phyloP scores from a whole-genome alignment of 768 basidiomycete species.

The Termitomyces sp. region DNA sequence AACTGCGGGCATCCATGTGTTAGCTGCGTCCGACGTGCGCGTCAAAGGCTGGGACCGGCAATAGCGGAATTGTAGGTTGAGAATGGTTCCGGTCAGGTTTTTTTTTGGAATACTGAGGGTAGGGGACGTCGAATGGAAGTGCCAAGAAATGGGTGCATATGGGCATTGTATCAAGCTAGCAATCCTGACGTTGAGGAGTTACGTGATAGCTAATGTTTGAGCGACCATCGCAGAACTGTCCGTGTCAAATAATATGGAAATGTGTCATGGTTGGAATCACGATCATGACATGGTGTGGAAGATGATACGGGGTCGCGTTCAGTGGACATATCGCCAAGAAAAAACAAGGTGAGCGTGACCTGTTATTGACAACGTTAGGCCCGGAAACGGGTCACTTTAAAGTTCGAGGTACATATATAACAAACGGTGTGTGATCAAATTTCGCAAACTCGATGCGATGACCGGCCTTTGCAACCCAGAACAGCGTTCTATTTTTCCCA shows the following conservation, averaged over 20 bases:
- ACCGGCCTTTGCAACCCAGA: background rate
- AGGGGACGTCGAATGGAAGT: background rate
- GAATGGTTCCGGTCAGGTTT: background rate
- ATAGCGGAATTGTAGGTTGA: background rate
- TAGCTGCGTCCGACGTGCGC: background rate
- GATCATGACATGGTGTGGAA: background rate
- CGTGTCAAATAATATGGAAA: background rate
- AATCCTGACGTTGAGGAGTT: background rate
- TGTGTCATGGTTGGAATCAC: background rate
- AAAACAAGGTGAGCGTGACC: background rate
- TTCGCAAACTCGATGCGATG: background rate
- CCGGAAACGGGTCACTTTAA: background rate
- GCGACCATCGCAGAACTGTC: background rate
- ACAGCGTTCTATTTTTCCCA: background rate
- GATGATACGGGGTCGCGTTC: background rate
- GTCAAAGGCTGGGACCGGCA: background rate
- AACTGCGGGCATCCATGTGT: background rate
- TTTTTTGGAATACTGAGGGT: background rate
- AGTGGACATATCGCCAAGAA: background rate
- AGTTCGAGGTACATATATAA: background rate
- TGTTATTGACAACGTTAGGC: background rate
- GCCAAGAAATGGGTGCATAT: constrained; percentile 6
- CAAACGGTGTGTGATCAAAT: no score
- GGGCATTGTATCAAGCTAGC: background rate
- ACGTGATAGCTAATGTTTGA: background rate